phyloP scores from a whole-genome alignment of 495 filamentous ascomycete species.

The Penicillium antarcticum region DNA sequence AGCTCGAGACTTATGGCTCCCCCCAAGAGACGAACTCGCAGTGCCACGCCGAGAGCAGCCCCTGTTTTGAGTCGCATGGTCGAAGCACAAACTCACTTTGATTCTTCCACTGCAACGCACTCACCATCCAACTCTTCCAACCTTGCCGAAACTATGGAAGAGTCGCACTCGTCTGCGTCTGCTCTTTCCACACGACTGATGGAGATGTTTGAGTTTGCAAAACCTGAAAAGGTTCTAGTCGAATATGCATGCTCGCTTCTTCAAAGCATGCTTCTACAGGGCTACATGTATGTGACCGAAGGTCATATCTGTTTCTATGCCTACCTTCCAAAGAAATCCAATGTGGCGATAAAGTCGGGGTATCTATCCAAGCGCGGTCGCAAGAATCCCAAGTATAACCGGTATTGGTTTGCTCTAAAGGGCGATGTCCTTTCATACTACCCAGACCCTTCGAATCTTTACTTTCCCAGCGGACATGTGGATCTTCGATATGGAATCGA shows the following conservation, averaged over 20 bases:
- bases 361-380: conserved; percentile 86
- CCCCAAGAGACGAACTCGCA: conserved; percentile 29
- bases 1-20: conserved; percentile 13
- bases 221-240: conserved; percentile 77
- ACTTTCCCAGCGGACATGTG: conserved; percentile 90
- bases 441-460: conserved; percentile 74
- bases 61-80: conserved; percentile 81
- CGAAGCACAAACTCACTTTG: conserved; percentile 70
- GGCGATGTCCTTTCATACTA: conserved; percentile 96
- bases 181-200: conserved; percentile 68
- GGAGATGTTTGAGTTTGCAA: conserved; percentile 86
- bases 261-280: conserved; percentile 88
- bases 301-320: conserved; percentile 97
- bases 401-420: conserved; percentile 96
- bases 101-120: conserved; percentile 24
- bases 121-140: conserved; percentile 10
- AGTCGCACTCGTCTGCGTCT: conserved; percentile 24
- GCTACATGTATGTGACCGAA: conserved; percentile 95
- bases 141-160: conserved; percentile 15
- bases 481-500: conserved; percentile 91
- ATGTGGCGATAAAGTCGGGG: conserved; percentile 80
- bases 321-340: conserved; percentile 86
- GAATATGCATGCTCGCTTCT: conserved; percentile 96
- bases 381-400: conserved; percentile 82
- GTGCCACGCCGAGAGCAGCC: conserved; percentile 50